Evolutionary conservation across 345 rosid species (phyloP).

Genomic region (Firmiana major): DNA sequence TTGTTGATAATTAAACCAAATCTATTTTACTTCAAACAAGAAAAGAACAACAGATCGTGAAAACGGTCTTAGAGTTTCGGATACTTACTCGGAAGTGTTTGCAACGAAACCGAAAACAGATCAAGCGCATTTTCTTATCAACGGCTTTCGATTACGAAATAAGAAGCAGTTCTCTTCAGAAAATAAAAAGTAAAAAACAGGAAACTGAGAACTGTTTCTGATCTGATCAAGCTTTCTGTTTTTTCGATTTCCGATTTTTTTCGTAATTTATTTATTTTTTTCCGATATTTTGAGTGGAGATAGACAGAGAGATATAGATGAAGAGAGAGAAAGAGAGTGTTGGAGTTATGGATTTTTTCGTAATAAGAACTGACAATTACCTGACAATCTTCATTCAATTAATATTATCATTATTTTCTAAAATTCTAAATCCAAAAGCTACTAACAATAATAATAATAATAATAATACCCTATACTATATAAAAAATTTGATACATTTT

Average conservation of each 20-base stretch:
- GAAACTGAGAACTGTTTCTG: constrained; percentile 11
- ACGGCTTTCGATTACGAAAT: background rate
- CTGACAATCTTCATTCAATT: constrained; percentile 3
- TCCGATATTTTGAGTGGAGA: background rate
- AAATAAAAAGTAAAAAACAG: background rate
- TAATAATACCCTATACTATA: background rate
- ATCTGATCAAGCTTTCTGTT: constrained; percentile 15
- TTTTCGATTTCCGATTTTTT: background rate
- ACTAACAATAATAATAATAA: no score
- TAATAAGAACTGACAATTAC: constrained; percentile 12
- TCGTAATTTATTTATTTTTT: background rate
- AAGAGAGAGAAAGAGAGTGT: background rate
- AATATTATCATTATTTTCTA: background rate
- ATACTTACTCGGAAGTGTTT: constrained; percentile 32
- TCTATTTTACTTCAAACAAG: background rate
- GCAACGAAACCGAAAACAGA: constrained; percentile 23
- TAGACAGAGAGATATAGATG: no score
- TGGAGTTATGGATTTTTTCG: background rate
- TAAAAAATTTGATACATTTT: no score
- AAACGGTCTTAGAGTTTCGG: background rate
- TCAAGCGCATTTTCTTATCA: constrained; percentile 26
- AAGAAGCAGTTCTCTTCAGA: background rate
- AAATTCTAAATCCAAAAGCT: background rate
- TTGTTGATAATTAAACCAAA: background rate
- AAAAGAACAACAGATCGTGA: constrained; percentile 2